phyloP scores from a whole-genome alignment of 2,329 filamentous ascomycete genomes.

The Paraphoma chrysanthemicola region DNA sequence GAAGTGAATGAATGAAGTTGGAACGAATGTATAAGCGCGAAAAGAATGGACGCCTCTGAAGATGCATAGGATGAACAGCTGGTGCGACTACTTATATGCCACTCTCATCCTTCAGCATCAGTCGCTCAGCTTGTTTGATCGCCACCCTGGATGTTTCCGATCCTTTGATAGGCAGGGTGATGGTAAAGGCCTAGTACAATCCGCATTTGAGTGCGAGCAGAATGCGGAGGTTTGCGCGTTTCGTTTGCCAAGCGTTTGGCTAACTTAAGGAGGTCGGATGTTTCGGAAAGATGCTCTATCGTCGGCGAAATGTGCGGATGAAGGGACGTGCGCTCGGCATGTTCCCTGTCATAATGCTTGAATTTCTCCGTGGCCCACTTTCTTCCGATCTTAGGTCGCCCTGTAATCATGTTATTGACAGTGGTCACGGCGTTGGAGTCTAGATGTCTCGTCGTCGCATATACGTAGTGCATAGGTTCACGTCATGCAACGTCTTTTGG shows the following conservation, averaged over 20 bases:
- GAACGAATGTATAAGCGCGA: neutral
- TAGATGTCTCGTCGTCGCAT: too few species aligned
- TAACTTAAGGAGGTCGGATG: neutral
- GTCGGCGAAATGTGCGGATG: neutral
- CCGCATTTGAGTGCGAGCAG: too few species aligned
- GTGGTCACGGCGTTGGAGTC: too few species aligned
- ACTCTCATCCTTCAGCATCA: too few species aligned
- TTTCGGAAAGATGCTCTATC: neutral
- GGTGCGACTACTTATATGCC: too few species aligned
- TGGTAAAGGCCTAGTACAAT: too few species aligned
- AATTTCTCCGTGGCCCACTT: neutral
- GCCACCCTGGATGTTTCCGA: neutral
- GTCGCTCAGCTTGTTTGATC: neutral
- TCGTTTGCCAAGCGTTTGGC: neutral
- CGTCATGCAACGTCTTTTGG: too few species aligned
- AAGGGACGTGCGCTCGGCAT: neutral
- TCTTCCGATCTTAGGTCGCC: too few species aligned
- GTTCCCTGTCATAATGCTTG: neutral
- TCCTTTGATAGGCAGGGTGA: too few species aligned
- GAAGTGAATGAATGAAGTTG: neutral
- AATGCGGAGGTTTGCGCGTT: neutral
- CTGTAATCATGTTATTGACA: too few species aligned
- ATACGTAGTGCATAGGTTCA: too few species aligned
- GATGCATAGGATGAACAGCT: neutral
- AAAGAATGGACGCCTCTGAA: too few species aligned